Evolutionary conservation across 2,329 filamentous ascomycete species (phyloP), one percentile per base, ranked within the genome.

Genomic region (Colletotrichum sp.): DNA sequence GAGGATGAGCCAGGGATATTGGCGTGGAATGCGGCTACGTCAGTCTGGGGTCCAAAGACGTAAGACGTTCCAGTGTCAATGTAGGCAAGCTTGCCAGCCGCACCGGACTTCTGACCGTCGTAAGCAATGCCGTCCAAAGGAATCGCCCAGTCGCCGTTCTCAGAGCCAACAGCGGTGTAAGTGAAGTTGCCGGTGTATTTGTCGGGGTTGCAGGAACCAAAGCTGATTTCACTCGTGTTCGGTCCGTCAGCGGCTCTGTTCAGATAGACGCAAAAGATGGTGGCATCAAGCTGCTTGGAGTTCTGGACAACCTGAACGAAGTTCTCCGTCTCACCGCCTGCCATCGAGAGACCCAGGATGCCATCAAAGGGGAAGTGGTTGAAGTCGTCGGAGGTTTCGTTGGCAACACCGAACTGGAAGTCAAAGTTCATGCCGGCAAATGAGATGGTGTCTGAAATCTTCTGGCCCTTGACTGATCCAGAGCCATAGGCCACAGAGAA

Each of bases 11-110:
- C 92, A 0, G 93, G 90, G 44, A 98, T 92, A 34, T 92, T 84
- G 36, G 88, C 86, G 84, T 98, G 77, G 8, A 98, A 81, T 12
- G 89, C 88, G 60, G 90, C 87, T 3, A 95, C 94, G 80, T 96
- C 93, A 4, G 86, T 85, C 1, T 88, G 84, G 1, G 95, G 94
- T 8, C 95, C 91, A 78, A 98, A 92, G 32, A 95, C 90, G 82
- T 93, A 97, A 0, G 93, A 95, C 0, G 95, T 97, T 66, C 95
- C 95, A 0, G 95, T 96, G 84, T 98, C 96, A 79, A 98, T 93
- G 82, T 96, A 95, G 36, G 93, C 94, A 2, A 88, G 87, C 65
- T 88, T 83, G 48, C 86, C 86, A 13, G 89, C 91, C 44, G 93
- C 86, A n/a, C 89, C 87, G 15, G 90, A 89, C 10, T 88, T 85